Evolutionary conservation across 139 green algal genomes (phyloP), one percentile per base, ranked within the genome.

Genomic region (Trebouxia sp.): DNA sequence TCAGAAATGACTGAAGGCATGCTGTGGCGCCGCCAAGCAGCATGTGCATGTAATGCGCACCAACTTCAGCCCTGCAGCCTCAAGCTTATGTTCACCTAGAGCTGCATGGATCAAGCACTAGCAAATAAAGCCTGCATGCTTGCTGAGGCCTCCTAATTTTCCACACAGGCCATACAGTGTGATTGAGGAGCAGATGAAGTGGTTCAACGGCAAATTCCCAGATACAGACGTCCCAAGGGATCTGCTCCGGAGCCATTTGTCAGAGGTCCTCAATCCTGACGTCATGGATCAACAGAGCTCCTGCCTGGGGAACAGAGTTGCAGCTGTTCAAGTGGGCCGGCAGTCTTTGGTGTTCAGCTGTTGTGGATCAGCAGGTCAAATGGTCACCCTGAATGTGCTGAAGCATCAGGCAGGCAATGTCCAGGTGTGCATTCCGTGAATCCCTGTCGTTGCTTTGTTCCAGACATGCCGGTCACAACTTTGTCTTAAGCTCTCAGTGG

Each of bases 211-310:
- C 9, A 32, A 72, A 6, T 72, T 72, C 12, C 11, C 32, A 30
- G 35, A 72, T 35, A 72, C 62, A 72, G 62, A 45, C 32, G 6
- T 72, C 10, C 32, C 62, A 72, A 43, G 62, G 62, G 62, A 72
- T 1, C 12, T 72, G 11, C 62, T 72, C 28, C 62, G 62, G 20
- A n/a, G 14, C 37, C 62, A 72, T 26, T 37, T 72, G 32, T 12
- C 35, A 0, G 32, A 72, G 11, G 62, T 45, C 0, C n/a, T 72
- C 62, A 43, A 15, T 42, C 62, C 62, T 11, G 32, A 39, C 12
- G 6, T 72, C 7, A 12, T 72, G 62, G 62, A 72, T n/a, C n/a
- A 72, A 24, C 62, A 72, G 32, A 72, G 62, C 62, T 72, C 62
- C 62, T 72, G 28, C 37, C 37, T 45, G 43, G 62, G 62, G 32